A percentile compares a stretch with the other conserved stretches of the same genome.
phyloP scores from a whole-genome alignment of 164 flowering plant species.

The Tetracentron sinense region DNA sequence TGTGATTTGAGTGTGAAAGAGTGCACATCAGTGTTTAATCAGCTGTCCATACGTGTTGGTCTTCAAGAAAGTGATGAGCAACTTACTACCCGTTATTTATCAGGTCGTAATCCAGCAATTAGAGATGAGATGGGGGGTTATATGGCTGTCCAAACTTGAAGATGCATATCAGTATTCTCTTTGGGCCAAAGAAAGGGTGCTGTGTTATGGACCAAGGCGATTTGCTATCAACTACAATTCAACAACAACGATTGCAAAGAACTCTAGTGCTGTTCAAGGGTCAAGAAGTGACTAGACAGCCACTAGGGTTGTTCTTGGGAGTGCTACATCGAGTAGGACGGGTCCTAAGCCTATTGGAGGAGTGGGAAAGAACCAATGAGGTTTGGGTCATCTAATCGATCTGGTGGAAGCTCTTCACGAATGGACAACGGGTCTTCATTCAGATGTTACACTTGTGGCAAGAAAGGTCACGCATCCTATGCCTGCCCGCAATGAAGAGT shows the following conservation, averaged over 20 bases:
- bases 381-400: neutral
- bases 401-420: neutral
- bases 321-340: neutral
- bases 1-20: neutral
- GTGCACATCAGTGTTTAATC: slow-evolving; percentile 3
- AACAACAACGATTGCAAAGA: neutral
- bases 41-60: slow-evolving; percentile 1
- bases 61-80: slow-evolving; percentile 1
- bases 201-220: neutral
- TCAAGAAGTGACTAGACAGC: neutral
- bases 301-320: neutral
- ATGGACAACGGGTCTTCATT: neutral
- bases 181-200: neutral
- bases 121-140: slow-evolving; percentile 7
- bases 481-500: neutral
- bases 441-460: neutral
- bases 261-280: neutral
- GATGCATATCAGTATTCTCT: slow-evolving; percentile 3
- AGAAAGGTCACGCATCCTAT: neutral
- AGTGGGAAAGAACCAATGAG: neutral
- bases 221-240: neutral
- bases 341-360: neutral
- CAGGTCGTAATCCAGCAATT: slow-evolving; percentile 1
- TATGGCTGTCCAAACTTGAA: neutral
- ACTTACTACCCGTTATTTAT: neutral